Base-by-base conservation (phyloP, 768 basidiomycete species). In the Auricularia auricula-judae region DNA sequence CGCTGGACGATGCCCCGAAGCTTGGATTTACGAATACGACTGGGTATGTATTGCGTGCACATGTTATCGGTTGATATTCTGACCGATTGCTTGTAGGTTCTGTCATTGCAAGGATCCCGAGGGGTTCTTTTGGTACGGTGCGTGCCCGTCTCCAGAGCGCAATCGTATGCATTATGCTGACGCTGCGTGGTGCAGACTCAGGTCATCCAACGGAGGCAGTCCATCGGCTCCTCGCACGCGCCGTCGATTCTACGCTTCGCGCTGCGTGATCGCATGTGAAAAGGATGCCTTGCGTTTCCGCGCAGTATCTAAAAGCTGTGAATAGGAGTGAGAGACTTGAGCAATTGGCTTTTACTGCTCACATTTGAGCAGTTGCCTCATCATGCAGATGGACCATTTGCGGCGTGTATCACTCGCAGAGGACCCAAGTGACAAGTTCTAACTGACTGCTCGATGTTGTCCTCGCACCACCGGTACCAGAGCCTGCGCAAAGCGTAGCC, bases 91-190 rank as follows among this genome's bases (percentile, higher is more conserved):
- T 14, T 63, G 60, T 62, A 82, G 80, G n/a, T 82, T 80, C 68
- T 83, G 82, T 71, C 78, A 79, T 51, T 83, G 82, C 70, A 68
- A 71, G 21, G 75, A 81, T 65, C 76, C 78, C 8, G 39, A 42
- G 3, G 76, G 76, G 1, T 84, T 74, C 70, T 83, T 83, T 71
- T 84, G 82, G 82, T 82, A 75, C 71, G 78, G 81, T 82, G 65
- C 53, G 53, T 54, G 2, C 12, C 18, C 11, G 29, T 18, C n/a
- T 10, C 53, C n/a, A 54, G 11, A 7, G 53, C 29, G 10, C 7
- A 7, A 8, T 1, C 53, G 18, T 18, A 18, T 8, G 53, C 53
- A 70, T 80, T 79, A n/a, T 11, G 21, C 7, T 21, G 4, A 4
- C 35, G 12, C 35, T 62, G 44, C 7, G 3, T 44, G 7, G 14